Evolutionary conservation across 148 eudicot genomes (phyloP).

Genomic region (Euryodendron excelsum): DNA sequence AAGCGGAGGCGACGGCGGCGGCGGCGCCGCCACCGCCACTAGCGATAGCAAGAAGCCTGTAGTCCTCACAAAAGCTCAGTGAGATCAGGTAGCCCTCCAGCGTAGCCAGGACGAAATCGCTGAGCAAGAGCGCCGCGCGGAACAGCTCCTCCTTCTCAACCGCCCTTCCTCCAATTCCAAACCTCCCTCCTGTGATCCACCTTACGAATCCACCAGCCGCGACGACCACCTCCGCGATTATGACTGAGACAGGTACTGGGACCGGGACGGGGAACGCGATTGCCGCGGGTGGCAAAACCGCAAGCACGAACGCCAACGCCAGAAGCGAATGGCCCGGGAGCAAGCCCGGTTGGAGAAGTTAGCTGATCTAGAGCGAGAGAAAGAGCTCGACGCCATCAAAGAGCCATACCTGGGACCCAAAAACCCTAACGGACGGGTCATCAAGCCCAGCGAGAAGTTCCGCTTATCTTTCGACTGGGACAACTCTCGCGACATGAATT

Average conservation of each 20-base stretch:
- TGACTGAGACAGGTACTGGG: conserved; percentile 2
- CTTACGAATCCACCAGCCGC: not conserved
- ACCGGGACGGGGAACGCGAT: too few relatives aligned
- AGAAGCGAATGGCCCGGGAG: conserved; percentile 57
- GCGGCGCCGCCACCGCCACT: too few relatives aligned
- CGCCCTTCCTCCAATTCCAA: conserved; percentile 20
- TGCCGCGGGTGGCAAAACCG: conserved; percentile 58
- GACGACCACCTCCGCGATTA: conserved; percentile 28
- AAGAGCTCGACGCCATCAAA: conserved; percentile 70
- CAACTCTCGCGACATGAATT: conserved; percentile 74
- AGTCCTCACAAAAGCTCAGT: conserved; percentile 48
- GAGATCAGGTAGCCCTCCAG: conserved; percentile 50
- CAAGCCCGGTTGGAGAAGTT: conserved; percentile 65
- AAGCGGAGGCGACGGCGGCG: conserved; percentile 20
- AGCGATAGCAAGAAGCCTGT: conserved; percentile 37
- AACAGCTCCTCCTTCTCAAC: conserved; percentile 26
- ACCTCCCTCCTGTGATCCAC: not conserved
- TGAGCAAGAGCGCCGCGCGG: conserved; percentile 38
- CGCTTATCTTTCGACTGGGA: conserved; percentile 73
- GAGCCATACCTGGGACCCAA: conserved; percentile 79
- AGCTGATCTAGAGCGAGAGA: conserved; percentile 67
- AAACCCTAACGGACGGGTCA: conserved; percentile 75
- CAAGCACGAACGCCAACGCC: conserved; percentile 65
- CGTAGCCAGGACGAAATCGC: conserved; percentile 37
- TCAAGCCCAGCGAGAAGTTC: conserved; percentile 80